A percentile compares a stretch with the other conserved stretches of the same genome.
These are phyloP conservation scores for Komagataella pastoris DNA, from an alignment of 805 yeast genomes.

Conservation along the genomic window DNA sequence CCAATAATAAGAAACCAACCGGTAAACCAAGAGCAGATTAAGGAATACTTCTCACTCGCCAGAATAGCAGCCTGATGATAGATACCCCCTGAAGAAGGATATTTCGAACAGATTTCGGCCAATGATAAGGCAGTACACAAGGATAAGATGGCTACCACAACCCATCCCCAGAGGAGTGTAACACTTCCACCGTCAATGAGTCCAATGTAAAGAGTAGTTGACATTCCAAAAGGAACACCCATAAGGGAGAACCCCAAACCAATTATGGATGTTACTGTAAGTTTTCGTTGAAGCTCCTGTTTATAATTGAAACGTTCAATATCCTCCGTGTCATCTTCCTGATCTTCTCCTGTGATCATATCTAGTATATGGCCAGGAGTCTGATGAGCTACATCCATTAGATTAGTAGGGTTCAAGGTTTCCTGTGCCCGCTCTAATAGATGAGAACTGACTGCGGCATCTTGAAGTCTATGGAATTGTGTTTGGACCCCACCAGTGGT, in stretches of 20 bases:
- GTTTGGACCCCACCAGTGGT: not conserved
- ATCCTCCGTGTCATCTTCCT: constrained; percentile 36
- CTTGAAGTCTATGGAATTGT: not conserved
- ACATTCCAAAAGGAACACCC: constrained; percentile 74
- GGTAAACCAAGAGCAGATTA: constrained; percentile 57
- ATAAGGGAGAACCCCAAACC: constrained; percentile 72
- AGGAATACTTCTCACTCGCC: constrained; percentile 43
- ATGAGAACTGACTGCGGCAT: not conserved
- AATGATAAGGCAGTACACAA: constrained; percentile 55
- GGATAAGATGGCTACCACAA: constrained; percentile 49
- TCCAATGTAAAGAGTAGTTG: constrained; percentile 61
- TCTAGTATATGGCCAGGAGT: not conserved
- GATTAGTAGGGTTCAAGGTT: not conserved
- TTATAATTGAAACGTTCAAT: constrained; percentile 66
- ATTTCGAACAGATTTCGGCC: constrained; percentile 67
- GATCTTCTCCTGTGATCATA: not conserved
- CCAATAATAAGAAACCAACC: constrained; percentile 70
- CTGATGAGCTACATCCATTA: not conserved
- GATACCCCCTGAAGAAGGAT: constrained; percentile 65
- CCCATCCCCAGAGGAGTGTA: constrained; percentile 66
- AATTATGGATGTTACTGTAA: constrained; percentile 56
- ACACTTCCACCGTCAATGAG: constrained; percentile 67
- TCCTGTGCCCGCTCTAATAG: not conserved
- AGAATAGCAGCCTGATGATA: constrained; percentile 68
- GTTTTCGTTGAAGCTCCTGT: constrained; percentile 54